A percentile compares a stretch with the other conserved stretches of the same genome.
Evolutionary conservation across 176 grass and related monocot genomes (phyloP).

Genomic region (Rhynchospora breviuscula): DNA sequence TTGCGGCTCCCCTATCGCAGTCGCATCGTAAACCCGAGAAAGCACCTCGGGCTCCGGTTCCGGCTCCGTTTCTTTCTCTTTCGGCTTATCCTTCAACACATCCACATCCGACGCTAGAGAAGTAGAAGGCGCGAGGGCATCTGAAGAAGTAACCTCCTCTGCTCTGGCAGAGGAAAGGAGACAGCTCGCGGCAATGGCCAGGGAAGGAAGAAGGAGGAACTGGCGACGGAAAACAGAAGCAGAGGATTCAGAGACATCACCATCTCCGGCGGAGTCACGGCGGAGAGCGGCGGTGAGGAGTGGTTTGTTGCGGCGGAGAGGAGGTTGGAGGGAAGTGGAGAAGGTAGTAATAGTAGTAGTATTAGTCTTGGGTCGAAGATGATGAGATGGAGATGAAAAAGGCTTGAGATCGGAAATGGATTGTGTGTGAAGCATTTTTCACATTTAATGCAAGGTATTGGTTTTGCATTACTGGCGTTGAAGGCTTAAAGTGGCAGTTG

Average conservation of each 20-base stretch:
- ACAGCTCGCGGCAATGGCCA: constrained; percentile 48
- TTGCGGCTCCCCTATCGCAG: constrained; percentile 86
- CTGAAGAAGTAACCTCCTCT: constrained; percentile 28
- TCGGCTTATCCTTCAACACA: constrained; percentile 4
- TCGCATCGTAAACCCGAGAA: constrained; percentile 86
- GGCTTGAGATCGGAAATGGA: constrained; percentile 1
- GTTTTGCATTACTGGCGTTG: background rate
- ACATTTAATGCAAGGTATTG: background rate
- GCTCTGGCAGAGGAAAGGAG: constrained; percentile 30
- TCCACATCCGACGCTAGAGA: constrained; percentile 3
- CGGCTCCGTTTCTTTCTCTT: constrained; percentile 34
- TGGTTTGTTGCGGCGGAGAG: background rate
- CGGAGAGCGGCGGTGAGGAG: constrained; percentile 12
- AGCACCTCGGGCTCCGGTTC: constrained; percentile 41
- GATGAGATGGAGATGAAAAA: background rate
- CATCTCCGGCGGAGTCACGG: constrained; percentile 18
- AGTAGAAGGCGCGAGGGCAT: background rate
- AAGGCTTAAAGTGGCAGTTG: background rate
- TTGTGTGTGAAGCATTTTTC: constrained; percentile 8
- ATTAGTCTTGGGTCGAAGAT: constrained; percentile 17
- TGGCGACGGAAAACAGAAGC: constrained; percentile 32
- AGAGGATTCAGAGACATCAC: background rate
- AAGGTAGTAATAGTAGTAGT: background rate
- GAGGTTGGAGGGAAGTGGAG: constrained; percentile 25
- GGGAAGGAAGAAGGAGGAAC: constrained; percentile 57